Percentiles rank a stretch among this genome's conserved stretches.
Evolutionary conservation across 148 eudicot species (phyloP).

Genomic region (Rhododendron mucronatum): DNA sequence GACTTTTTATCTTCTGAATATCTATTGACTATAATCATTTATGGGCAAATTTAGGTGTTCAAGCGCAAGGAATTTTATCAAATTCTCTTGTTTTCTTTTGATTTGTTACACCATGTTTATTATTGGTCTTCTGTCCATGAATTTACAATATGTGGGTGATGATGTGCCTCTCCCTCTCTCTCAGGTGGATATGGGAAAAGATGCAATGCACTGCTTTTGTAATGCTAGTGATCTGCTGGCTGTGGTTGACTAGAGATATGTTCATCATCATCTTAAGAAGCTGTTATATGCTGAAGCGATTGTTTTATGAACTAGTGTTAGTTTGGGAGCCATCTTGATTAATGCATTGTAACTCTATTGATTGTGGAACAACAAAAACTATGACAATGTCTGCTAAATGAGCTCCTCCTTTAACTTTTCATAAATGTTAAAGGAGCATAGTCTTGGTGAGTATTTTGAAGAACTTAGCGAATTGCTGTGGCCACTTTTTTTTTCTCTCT

Average conservation of each 20-base stretch:
- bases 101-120: neutral
- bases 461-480: neutral
- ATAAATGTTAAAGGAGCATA: neutral
- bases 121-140: neutral
- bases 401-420: neutral
- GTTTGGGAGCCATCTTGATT: neutral
- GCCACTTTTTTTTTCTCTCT: neutral
- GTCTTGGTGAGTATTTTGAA: neutral
- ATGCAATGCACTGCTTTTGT: conserved; percentile 63
- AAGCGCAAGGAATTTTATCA: neutral
- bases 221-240: conserved; percentile 78
- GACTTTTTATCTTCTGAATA: no score
- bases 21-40: neutral
- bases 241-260: conserved; percentile 54
- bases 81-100: neutral
- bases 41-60: neutral
- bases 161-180: neutral
- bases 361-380: neutral
- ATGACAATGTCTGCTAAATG: neutral
- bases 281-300: neutral
- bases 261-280: neutral
- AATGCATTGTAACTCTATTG: neutral
- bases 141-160: neutral
- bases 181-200: conserved; percentile 56
- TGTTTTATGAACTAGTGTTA: conserved; percentile 1